phyloP scores from a whole-genome alignment of 164 flowering plant species.

The Aristolochia fimbriata region DNA sequence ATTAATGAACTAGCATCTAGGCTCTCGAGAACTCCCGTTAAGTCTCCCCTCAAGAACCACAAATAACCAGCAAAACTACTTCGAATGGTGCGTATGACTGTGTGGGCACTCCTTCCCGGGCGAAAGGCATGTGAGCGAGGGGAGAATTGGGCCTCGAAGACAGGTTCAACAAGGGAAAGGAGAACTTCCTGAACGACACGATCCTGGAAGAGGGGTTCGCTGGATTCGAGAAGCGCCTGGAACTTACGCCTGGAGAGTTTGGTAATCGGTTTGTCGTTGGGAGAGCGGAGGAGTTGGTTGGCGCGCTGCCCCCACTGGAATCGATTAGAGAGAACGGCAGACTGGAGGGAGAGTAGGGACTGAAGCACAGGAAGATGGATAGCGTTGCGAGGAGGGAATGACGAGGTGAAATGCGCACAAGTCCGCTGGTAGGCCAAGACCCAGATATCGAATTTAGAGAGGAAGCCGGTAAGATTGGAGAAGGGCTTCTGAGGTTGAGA shows the following conservation, averaged over 20 bases:
- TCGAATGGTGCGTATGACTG: constrained; percentile 76
- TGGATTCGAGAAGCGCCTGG: constrained; percentile 33
- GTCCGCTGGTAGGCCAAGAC: constrained; percentile 86
- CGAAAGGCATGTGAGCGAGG: constrained; percentile 68
- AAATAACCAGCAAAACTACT: constrained; percentile 90
- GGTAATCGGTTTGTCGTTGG: constrained; percentile 38
- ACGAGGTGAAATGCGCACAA: constrained; percentile 64
- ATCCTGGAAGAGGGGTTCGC: constrained; percentile 60
- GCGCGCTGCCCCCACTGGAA: constrained; percentile 55
- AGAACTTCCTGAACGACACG: constrained; percentile 82
- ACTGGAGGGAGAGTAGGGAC: constrained; percentile 51
- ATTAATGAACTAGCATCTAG: constrained; percentile 40
- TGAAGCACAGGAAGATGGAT: constrained; percentile 43
- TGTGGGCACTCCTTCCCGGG: constrained; percentile 78
- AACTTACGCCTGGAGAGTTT: constrained; percentile 43
- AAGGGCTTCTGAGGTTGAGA: constrained; percentile 22
- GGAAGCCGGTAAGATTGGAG: constrained; percentile 72
- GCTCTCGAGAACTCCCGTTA: constrained; percentile 42
- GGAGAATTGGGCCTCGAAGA: constrained; percentile 78
- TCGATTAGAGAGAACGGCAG: constrained; percentile 42
- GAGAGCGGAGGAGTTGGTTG: constrained; percentile 41
- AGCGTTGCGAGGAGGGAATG: constrained; percentile 76
- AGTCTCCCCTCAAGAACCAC: constrained; percentile 80
- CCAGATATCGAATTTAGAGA: constrained; percentile 85
- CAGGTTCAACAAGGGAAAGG: constrained; percentile 71